Evolutionary conservation across 768 basidiomycete species (phyloP).

Genomic region (Mycena kentingensis): DNA sequence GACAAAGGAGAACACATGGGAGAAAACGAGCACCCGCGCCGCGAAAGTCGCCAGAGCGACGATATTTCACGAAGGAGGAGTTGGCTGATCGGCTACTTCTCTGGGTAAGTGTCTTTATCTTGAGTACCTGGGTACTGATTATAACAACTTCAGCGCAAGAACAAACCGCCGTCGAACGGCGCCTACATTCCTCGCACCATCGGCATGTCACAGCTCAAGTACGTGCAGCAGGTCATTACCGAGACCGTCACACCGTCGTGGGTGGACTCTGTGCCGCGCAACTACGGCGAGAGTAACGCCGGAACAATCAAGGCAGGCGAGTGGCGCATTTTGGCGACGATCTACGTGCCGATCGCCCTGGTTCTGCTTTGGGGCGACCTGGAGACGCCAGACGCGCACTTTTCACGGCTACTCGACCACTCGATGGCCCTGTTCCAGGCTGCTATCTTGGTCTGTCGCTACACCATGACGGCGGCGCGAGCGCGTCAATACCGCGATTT

Average conservation of each 20-base stretch:
- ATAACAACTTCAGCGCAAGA: not conserved
- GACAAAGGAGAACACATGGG: not conserved
- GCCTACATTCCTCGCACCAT: too few species aligned
- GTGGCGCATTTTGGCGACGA: conserved; percentile 21
- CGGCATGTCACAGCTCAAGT: too few species aligned
- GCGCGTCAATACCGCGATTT: conserved; percentile 7
- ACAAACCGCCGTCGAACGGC: not conserved
- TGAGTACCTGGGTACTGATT: too few species aligned
- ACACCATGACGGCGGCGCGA: conserved; percentile 8
- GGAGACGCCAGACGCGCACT: conserved; percentile 13
- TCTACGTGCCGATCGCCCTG: too few species aligned
- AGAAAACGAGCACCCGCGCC: not conserved
- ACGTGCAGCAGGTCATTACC: too few species aligned
- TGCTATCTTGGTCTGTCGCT: conserved; percentile 18
- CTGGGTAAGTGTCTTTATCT: too few species aligned
- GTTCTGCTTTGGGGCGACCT: too few species aligned
- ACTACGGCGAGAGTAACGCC: conserved; percentile 1
- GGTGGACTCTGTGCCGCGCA: too few species aligned
- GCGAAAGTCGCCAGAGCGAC: not conserved
- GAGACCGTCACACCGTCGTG: too few species aligned
- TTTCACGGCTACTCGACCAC: conserved; percentile 21
- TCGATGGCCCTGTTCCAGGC: conserved; percentile 30
- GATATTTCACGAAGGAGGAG: too few species aligned
- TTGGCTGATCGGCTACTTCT: too few species aligned
- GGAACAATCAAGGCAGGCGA: conserved; percentile 31